phyloP scores from a whole-genome alignment of 352 stramenopile species.

The Blastocystis sp. region DNA sequence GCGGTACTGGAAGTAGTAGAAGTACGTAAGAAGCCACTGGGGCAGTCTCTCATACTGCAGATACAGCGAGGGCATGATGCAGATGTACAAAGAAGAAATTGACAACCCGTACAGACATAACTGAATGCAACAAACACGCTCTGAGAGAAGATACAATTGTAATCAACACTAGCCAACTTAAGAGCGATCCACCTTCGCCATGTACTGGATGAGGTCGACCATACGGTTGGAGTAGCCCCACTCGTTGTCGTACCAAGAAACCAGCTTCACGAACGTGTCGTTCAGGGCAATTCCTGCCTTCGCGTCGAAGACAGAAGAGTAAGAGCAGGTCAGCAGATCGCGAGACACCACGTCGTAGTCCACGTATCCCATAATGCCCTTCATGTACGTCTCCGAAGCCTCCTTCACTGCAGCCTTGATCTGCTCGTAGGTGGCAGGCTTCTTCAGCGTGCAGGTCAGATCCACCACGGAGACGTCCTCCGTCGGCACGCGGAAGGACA shows the following conservation, averaged over 20 bases:
- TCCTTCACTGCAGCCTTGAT: constrained; percentile 92
- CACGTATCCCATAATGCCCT: constrained; percentile 95
- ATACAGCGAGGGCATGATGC: constrained; percentile 6
- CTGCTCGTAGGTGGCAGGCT: constrained; percentile 90
- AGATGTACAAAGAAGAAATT: background rate
- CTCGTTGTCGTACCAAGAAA: constrained; percentile 72
- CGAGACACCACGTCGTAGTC: constrained; percentile 92
- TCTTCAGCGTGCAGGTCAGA: constrained; percentile 80
- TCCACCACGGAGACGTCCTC: constrained; percentile 84
- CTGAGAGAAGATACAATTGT: background rate
- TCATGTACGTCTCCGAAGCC: constrained; percentile 86
- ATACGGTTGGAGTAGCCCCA: constrained; percentile 94
- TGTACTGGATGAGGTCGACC: constrained; percentile 93
- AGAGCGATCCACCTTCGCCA: constrained; percentile 72
- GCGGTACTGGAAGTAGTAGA: constrained; percentile 49
- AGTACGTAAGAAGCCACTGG: background rate
- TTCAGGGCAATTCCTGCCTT: constrained; percentile 89
- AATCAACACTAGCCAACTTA: constrained; percentile 40
- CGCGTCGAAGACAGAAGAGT: constrained; percentile 95
- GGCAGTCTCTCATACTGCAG: constrained; percentile 12
- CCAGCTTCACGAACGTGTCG: background rate
- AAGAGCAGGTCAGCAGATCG: constrained; percentile 91
- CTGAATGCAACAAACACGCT: background rate
- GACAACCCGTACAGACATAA: background rate
- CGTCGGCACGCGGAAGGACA: constrained; percentile 85